phyloP scores from a whole-genome alignment of 2,329 filamentous ascomycete species.

The Cladophialophora bantiana region DNA sequence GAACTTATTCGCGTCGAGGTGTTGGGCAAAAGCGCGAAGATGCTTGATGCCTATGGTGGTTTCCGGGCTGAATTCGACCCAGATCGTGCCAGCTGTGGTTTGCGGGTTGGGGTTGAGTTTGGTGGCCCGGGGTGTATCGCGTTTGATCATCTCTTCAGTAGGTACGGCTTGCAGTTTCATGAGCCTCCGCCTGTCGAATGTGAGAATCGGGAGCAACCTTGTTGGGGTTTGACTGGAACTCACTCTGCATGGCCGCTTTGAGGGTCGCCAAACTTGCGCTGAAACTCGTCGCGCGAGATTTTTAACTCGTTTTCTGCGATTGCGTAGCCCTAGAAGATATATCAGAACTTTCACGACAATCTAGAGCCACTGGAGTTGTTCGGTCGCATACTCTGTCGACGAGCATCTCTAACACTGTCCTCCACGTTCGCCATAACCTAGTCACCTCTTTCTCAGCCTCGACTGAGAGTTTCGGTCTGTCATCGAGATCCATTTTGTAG shows the following conservation, averaged over 20 bases:
- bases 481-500: conserved; percentile 31
- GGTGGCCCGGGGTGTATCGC: conserved; percentile 77
- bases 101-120: conserved; percentile 72
- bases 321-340: conserved; percentile 79
- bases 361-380: background rate
- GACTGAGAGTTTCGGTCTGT: conserved; percentile 34
- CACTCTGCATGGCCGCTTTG: conserved; percentile 50
- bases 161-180: conserved; percentile 91
- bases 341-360: conserved; percentile 12
- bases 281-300: conserved; percentile 84
- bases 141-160: conserved; percentile 80
- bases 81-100: conserved; percentile 83
- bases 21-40: conserved; percentile 86
- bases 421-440: conserved; percentile 91
- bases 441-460: conserved; percentile 46
- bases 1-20: conserved; percentile 79
- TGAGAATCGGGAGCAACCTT: background rate
- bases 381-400: conserved; percentile 74
- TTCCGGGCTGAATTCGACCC: conserved; percentile 88
- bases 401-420: conserved; percentile 94
- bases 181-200: conserved; percentile 69
- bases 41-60: conserved; percentile 86
- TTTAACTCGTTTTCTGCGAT: conserved; percentile 87
- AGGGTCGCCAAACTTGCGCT: conserved; percentile 71
- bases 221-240: conserved; percentile 15